Percentiles rank a stretch among this genome's conserved stretches.
Evolutionary conservation across 148 eudicot genomes (phyloP).

Genomic region (Persicaria tinctoria): DNA sequence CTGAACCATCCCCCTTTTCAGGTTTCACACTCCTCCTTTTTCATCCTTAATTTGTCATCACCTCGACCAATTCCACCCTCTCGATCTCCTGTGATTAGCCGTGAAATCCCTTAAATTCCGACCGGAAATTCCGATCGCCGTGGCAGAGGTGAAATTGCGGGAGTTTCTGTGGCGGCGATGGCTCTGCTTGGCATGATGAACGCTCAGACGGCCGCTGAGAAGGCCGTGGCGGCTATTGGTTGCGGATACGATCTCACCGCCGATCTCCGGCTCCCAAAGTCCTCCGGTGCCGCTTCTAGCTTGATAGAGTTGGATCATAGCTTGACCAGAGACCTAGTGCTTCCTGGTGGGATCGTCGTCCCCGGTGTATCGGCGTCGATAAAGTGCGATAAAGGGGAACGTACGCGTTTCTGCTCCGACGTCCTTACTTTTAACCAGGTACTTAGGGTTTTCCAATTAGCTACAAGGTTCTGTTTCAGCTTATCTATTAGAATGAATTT

Average conservation of each 20-base stretch:
- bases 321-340: slow-evolving; percentile 48
- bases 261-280: slow-evolving; percentile 69
- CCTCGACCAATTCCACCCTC: neutral
- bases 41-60: neutral
- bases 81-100: neutral
- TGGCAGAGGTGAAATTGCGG: neutral
- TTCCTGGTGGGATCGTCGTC: slow-evolving; percentile 78
- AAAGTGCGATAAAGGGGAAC: slow-evolving; percentile 92
- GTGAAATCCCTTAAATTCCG: neutral
- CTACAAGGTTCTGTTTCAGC: neutral
- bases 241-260: slow-evolving; percentile 57
- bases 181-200: slow-evolving; percentile 31
- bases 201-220: slow-evolving; percentile 72
- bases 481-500: neutral
- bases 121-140: neutral
- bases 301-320: slow-evolving; percentile 24
- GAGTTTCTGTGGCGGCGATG: neutral
- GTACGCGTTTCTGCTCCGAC: slow-evolving; percentile 83
- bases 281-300: slow-evolving; percentile 31
- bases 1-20: neutral
- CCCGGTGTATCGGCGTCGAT: slow-evolving; percentile 42
- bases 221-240: slow-evolving; percentile 77
- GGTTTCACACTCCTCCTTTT: neutral
- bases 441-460: neutral
- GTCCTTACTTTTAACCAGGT: slow-evolving; percentile 77